A percentile compares a stretch with the other conserved stretches of the same genome.
phyloP scores from a whole-genome alignment of 2,329 filamentous ascomycete species.

The Exophiala spinifera region DNA sequence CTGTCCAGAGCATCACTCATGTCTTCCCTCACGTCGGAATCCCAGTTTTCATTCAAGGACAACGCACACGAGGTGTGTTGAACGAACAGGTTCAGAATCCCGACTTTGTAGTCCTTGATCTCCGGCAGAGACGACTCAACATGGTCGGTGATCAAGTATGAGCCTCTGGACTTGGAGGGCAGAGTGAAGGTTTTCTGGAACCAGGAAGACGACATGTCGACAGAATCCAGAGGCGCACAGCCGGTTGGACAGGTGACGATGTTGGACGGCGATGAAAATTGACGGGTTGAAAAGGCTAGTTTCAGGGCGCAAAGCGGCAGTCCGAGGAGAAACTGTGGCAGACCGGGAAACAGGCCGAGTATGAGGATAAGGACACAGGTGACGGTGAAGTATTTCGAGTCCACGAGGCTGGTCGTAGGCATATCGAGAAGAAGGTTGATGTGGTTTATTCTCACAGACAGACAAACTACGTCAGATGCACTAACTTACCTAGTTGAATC shows the following conservation, averaged over 20 bases:
- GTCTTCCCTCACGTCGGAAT: conserved; percentile 79
- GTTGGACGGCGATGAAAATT: neutral
- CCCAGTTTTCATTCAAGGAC: conserved; percentile 89
- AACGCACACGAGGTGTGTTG: conserved; percentile 94
- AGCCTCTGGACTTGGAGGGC: conserved; percentile 72
- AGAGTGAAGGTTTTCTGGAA: conserved; percentile 81
- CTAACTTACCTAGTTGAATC: too few relatives aligned
- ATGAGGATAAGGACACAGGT: conserved; percentile 19
- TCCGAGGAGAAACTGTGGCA: conserved; percentile 24
- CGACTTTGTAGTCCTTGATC: conserved; percentile 77
- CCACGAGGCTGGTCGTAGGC: conserved; percentile 15
- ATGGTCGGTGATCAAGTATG: conserved; percentile 82
- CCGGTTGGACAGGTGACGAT: conserved; percentile 14
- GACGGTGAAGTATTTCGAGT: conserved; percentile 21
- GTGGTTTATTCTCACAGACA: neutral
- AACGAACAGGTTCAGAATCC: conserved; percentile 82
- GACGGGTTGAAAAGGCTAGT: neutral
- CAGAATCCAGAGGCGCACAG: conserved; percentile 3
- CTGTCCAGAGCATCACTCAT: conserved; percentile 93
- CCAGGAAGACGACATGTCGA: conserved; percentile 53
- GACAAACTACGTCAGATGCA: neutral
- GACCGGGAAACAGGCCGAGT: conserved; percentile 25
- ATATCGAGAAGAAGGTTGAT: conserved; percentile 14
- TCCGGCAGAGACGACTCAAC: conserved; percentile 72
- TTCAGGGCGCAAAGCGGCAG: conserved; percentile 17